Evolutionary conservation across 2,329 filamentous ascomycete species (phyloP).

Genomic region (Salinomyces thailandicus): DNA sequence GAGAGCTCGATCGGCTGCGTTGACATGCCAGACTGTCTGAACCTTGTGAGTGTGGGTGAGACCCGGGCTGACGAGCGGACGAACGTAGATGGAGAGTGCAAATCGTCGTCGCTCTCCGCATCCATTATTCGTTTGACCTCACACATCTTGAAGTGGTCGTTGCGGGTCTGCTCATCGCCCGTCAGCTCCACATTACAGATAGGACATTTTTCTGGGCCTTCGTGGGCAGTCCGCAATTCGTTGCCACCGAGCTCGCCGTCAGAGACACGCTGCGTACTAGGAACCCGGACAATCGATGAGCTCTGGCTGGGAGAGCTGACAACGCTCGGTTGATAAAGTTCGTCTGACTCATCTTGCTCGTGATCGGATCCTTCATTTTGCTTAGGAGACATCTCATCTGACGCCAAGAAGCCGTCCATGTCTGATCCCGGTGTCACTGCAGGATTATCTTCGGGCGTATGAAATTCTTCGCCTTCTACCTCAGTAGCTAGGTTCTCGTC

Average conservation of each 20-base stretch:
- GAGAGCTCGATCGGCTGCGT: slow-evolving; percentile 4
- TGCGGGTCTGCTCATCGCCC: not conserved
- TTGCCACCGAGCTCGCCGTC: not conserved
- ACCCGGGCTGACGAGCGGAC: not conserved
- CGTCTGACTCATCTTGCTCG: not conserved
- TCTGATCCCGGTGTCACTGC: not conserved
- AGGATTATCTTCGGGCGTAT: slow-evolving; percentile 8
- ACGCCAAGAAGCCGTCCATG: slow-evolving; percentile 1
- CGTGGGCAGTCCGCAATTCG: not conserved
- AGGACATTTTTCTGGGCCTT: not conserved
- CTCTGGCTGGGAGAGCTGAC: not conserved
- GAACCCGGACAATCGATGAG: not conserved
- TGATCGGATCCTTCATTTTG: not conserved
- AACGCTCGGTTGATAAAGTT: not conserved
- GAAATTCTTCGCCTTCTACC: slow-evolving; percentile 10
- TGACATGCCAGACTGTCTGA: not conserved
- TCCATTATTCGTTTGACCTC: not conserved
- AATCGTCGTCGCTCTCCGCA: not conserved
- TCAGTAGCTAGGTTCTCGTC: slow-evolving; percentile 2
- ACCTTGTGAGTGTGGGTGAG: not conserved
- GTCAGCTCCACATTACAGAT: not conserved
- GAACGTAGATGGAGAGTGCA: not conserved
- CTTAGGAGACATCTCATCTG: slow-evolving; percentile 5
- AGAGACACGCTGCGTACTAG: not conserved
- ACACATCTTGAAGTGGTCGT: not conserved